phyloP scores from a whole-genome alignment of 1,284 basidiomycete genomes.

The Anthracocystis walkeri region DNA sequence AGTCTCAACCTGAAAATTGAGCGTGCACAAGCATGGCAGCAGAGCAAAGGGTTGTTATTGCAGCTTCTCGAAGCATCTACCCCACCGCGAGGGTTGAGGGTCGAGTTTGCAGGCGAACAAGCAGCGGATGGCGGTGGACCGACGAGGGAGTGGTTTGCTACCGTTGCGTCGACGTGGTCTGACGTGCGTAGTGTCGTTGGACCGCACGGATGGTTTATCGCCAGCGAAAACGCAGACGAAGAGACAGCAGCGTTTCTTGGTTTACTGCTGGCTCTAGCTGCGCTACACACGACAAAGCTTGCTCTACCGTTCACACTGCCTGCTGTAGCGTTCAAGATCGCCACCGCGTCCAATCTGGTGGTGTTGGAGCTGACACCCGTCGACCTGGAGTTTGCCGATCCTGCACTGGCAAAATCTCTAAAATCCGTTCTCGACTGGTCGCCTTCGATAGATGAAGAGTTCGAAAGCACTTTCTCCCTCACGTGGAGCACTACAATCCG shows the following conservation, averaged over 20 bases:
- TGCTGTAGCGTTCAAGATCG: slow-evolving; percentile 43
- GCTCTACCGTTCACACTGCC: slow-evolving; percentile 35
- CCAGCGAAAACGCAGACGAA: slow-evolving; percentile 3
- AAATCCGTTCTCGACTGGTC: slow-evolving; percentile 37
- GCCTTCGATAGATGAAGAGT: slow-evolving; percentile 7
- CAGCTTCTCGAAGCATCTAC: slow-evolving; percentile 31
- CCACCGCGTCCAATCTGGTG: slow-evolving; percentile 5
- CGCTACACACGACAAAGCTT: slow-evolving; percentile 50
- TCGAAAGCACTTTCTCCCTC: slow-evolving; percentile 42
- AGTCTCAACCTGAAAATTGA: slow-evolving; percentile 31
- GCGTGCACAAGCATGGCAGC: slow-evolving; percentile 18
- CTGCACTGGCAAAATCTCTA: slow-evolving; percentile 36
- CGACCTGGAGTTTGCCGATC: slow-evolving; percentile 39
- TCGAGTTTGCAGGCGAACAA: slow-evolving; percentile 51
- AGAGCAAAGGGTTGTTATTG: slow-evolving; percentile 29
- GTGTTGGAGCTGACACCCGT: slow-evolving; percentile 17
- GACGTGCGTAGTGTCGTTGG: slow-evolving; percentile 7
- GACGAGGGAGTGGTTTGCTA: slow-evolving; percentile 56
- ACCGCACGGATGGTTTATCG: slow-evolving; percentile 29
- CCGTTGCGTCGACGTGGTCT: slow-evolving; percentile 31
- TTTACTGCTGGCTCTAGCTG: slow-evolving; percentile 46
- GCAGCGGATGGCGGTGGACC: slow-evolving; percentile 60
- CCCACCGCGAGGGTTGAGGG: slow-evolving; percentile 27
- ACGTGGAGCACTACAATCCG: slow-evolving; percentile 39
- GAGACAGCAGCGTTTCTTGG: slow-evolving; percentile 42